phyloP scores from a whole-genome alignment of 2,329 filamentous ascomycete genomes.

The Pseudogymnoascus sp. region DNA sequence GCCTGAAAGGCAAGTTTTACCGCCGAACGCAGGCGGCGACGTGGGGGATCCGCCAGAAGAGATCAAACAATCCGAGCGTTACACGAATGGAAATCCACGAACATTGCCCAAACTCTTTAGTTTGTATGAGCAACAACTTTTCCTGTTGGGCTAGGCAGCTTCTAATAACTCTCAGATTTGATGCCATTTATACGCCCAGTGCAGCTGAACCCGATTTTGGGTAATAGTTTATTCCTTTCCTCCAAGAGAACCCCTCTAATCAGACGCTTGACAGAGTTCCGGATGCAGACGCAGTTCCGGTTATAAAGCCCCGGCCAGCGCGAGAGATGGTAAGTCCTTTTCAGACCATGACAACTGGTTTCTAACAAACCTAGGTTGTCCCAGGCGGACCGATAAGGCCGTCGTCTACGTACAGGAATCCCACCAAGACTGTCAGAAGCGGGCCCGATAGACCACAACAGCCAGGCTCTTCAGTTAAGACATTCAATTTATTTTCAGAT shows the following conservation, averaged over 20 bases:
- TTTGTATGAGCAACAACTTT: not conserved
- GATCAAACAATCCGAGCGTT: not conserved
- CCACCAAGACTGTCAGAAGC: not conserved
- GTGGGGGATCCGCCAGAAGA: not conserved
- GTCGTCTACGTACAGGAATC: not conserved
- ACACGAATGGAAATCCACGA: not conserved
- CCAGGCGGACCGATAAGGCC: not conserved
- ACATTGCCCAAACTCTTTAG: not conserved
- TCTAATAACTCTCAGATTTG: not conserved
- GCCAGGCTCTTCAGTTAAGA: not conserved
- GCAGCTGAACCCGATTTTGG: slow-evolving; percentile 7
- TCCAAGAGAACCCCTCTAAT: not conserved
- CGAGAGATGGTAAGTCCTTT: slow-evolving; percentile 1
- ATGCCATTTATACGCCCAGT: not conserved
- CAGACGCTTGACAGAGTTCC: not conserved
- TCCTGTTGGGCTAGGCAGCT: not conserved
- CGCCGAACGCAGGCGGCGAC: not conserved
- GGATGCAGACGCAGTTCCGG: not conserved
- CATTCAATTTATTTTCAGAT: not conserved
- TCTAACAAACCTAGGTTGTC: not conserved
- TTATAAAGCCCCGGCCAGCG: not conserved
- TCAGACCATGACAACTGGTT: not conserved
- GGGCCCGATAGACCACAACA: not conserved
- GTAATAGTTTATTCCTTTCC: not conserved
- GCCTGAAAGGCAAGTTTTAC: not conserved